Conservation (phyloP, 1,284 basidiomycete genomes). For the Jaminaea rosea region DNA sequence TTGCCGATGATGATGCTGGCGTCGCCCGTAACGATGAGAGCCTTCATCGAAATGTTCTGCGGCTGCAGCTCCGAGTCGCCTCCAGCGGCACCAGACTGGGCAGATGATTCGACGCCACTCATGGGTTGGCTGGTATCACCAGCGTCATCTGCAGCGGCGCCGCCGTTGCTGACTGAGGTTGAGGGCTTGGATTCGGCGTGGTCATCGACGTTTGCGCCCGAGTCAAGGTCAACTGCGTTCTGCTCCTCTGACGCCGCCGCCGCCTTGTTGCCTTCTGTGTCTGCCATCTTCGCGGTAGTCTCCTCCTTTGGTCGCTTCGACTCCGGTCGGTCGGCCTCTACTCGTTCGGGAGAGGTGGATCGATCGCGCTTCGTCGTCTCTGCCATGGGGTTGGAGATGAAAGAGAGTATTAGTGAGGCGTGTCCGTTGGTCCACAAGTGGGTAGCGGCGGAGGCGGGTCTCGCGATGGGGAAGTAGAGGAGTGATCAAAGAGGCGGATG, state of each 20-base stretch:
- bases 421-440: neutral
- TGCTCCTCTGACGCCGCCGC: conserved; percentile 14
- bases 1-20: conserved; percentile 99
- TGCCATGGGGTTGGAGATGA: conserved; percentile 19
- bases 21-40: conserved; percentile 93
- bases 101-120: conserved; percentile 13
- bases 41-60: conserved; percentile 41
- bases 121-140: conserved; percentile 12
- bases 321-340: conserved; percentile 14
- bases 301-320: conserved; percentile 22
- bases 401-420: neutral
- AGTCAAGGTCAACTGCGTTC: conserved; percentile 28
- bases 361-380: conserved; percentile 31
- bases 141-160: conserved; percentile 11
- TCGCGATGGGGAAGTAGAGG: neutral
- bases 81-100: conserved; percentile 6
- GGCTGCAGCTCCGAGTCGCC: conserved; percentile 10
- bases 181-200: conserved; percentile 15
- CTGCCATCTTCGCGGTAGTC: conserved; percentile 15
- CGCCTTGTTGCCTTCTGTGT: conserved; percentile 15
- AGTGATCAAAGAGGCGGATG: neutral
- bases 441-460: neutral
- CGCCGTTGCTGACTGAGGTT: conserved; percentile 10
- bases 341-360: conserved; percentile 20
- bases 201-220: conserved; percentile 14